Evolutionary conservation across 257 asterid species (phyloP), one percentile per base, ranked within the genome.

Genomic region (Haberlea rhodopensis): DNA sequence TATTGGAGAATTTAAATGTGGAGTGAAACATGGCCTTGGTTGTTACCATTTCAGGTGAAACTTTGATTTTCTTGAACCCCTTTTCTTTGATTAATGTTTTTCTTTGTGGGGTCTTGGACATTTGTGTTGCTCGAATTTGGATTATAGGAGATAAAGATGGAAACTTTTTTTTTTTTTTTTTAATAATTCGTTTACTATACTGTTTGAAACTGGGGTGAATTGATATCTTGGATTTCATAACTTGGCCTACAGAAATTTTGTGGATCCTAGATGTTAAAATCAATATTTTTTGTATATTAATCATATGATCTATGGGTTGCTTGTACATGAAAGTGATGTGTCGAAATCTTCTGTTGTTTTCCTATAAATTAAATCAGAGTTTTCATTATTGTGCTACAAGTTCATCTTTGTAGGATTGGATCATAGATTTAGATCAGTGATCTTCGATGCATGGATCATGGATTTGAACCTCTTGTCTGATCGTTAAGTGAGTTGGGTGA

Each of bases 1-100:
- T 52, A 32, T 75, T 24, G 98, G 98, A 19, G 91, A 86, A 55
- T 91, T 91, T 70, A 91, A 86, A 71, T 65, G 70, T 45, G 98
- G 88, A 13, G 85, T 86, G 51, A 91, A 88, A 43, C 98, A 91
- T 62, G 96, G 96, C 57, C 78, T 83, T 62, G 98, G 98, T 10
- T 87, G 86, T 71, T 91, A 91, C 80, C 91, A 88, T 86, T 91
- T 88, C 82, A 86, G 98, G 98, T 91, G 60, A 65, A 26, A 0
- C 26, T 25, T 57, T 19, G 13, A 10, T 15, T 59, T 48, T 57
- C 54, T 55, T 64, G 3, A 2, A 40, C 16, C 2, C 29, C 65
- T 3, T 55, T 34, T 29, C n/a, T 16, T 65, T 18, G 31, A 25
- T 40, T 57, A 48, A 8, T 53, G 5, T 31, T 53, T 55, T 34